These are phyloP conservation scores for Urostyla sp. DNA, from an alignment of 73 alveolate genomes.

Conservation along the genomic window DNA sequence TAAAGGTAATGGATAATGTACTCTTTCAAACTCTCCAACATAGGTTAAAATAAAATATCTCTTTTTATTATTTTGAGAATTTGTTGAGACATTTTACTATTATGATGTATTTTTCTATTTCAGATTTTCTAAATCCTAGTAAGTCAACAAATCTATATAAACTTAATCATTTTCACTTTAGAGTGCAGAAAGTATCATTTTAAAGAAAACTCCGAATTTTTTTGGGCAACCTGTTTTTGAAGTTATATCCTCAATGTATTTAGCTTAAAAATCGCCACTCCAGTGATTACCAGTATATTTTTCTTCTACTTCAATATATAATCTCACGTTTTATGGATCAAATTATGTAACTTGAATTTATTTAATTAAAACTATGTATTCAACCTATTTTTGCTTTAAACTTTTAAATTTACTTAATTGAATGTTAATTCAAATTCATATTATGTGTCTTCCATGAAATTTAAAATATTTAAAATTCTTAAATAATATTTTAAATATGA, in stretches of 20 bases:
- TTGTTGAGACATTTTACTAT: background rate
- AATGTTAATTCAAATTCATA: slow-evolving; percentile 37
- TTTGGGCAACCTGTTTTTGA: slow-evolving; percentile 73
- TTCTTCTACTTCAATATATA: slow-evolving; percentile 56
- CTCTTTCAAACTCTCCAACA: slow-evolving; percentile 72
- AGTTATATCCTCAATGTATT: slow-evolving; percentile 77
- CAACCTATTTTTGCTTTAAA: background rate
- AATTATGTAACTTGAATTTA: background rate
- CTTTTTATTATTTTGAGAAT: slow-evolving; percentile 53
- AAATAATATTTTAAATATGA: background rate
- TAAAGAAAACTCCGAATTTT: slow-evolving; percentile 66
- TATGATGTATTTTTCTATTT: slow-evolving; percentile 33
- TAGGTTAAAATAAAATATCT: slow-evolving; percentile 75
- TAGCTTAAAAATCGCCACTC: slow-evolving; percentile 68
- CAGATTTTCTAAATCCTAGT: slow-evolving; percentile 72
- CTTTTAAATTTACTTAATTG: slow-evolving; percentile 1
- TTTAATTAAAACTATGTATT: background rate
- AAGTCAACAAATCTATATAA: slow-evolving; percentile 74
- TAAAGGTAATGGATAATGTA: slow-evolving; percentile 81
- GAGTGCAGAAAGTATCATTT: slow-evolving; percentile 74
- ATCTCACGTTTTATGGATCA: slow-evolving; percentile 6
- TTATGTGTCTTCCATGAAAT: slow-evolving; percentile 11
- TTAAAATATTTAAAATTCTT: background rate
- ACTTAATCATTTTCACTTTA: slow-evolving; percentile 61
- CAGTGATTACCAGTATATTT: slow-evolving; percentile 60